phyloP scores from a whole-genome alignment of 805 yeast species.

The Komagataella mondaviorum region DNA sequence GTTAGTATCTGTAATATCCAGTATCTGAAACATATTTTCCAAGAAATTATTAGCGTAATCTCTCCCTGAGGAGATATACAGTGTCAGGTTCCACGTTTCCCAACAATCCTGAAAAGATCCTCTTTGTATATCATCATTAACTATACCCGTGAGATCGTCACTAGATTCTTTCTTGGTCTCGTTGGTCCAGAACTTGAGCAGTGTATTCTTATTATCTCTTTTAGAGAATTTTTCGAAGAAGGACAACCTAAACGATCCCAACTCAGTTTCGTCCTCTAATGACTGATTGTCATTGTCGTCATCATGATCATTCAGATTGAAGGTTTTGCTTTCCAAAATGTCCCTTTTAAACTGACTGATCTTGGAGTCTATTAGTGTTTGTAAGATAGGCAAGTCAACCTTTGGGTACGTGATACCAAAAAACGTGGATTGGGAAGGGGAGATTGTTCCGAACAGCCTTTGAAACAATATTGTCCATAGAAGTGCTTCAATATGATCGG shows the following conservation, averaged over 20 bases:
- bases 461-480: constrained; percentile 58
- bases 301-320: background rate
- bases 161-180: constrained; percentile 10
- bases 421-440: constrained; percentile 42
- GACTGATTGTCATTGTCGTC: background rate
- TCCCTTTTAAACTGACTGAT: constrained; percentile 8
- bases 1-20: constrained; percentile 37
- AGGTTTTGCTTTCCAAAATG: constrained; percentile 8
- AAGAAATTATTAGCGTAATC: constrained; percentile 7
- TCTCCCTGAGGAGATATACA: constrained; percentile 18
- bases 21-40: constrained; percentile 27
- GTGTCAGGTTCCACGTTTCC: constrained; percentile 58
- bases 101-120: constrained; percentile 35
- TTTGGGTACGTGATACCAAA: constrained; percentile 47
- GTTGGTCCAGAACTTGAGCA: background rate
- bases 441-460: constrained; percentile 51
- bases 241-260: background rate
- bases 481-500: constrained; percentile 46
- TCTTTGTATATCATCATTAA: background rate
- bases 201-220: background rate
- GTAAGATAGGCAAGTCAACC: constrained; percentile 33
- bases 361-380: constrained; percentile 22
- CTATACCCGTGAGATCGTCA: background rate
- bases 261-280: background rate
- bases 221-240: background rate